These are phyloP conservation scores for Penicillium atrosanguineum DNA, from an alignment of 495 filamentous ascomycete genomes.

Conservation along the genomic window DNA sequence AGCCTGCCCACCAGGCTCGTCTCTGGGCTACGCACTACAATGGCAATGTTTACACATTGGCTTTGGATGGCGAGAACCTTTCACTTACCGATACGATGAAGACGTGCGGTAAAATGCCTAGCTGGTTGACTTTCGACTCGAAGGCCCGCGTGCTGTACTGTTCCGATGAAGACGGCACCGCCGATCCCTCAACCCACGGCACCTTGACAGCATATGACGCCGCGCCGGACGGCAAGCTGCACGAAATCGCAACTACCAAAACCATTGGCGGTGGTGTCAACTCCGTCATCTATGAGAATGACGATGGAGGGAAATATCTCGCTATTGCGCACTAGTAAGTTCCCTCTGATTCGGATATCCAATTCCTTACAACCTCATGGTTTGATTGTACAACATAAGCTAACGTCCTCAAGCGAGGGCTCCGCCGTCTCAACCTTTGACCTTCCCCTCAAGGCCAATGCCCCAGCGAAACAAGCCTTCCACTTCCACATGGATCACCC, in stretches of 20 bases:
- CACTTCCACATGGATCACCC: slow-evolving; percentile 50
- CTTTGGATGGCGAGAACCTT: slow-evolving; percentile 38
- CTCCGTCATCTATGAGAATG: slow-evolving; percentile 35
- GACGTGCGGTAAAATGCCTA: slow-evolving; percentile 54
- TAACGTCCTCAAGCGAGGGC: slow-evolving; percentile 26
- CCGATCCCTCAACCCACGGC: slow-evolving; percentile 25
- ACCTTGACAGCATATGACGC: slow-evolving; percentile 27
- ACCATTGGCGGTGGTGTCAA: slow-evolving; percentile 39
- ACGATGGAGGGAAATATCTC: slow-evolving; percentile 30
- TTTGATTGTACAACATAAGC: not conserved
- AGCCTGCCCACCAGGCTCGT: slow-evolving; percentile 1
- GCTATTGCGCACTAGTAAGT: slow-evolving; percentile 50
- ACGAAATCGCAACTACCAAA: slow-evolving; percentile 20
- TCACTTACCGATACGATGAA: slow-evolving; percentile 35
- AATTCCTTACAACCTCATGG: not conserved
- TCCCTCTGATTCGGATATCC: not conserved
- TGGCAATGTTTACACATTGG: slow-evolving; percentile 55
- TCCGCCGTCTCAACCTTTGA: slow-evolving; percentile 37
- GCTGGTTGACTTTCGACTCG: slow-evolving; percentile 59
- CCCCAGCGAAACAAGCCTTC: slow-evolving; percentile 42
- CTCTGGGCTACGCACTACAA: slow-evolving; percentile 63
- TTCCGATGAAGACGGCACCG: slow-evolving; percentile 58
- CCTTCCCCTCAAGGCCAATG: slow-evolving; percentile 26
- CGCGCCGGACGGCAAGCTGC: slow-evolving; percentile 24
- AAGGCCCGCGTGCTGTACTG: slow-evolving; percentile 54